A percentile compares a stretch with the other conserved stretches of the same genome.
These are phyloP conservation scores for Echinosophora koreensis DNA, from an alignment of 306 rosid genomes.

Conservation along the genomic window DNA sequence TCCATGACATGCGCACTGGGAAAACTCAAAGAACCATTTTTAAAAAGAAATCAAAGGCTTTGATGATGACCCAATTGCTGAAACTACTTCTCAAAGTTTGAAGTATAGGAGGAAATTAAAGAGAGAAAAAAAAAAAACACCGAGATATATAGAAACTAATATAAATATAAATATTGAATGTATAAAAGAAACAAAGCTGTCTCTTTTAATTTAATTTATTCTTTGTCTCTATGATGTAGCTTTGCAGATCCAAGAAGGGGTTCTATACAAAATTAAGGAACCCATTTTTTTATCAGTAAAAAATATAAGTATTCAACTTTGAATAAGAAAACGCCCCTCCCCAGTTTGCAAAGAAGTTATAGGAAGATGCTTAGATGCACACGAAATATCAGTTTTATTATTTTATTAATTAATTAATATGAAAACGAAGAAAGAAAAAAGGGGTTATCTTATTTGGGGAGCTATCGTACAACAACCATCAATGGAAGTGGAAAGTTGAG, in stretches of 20 bases:
- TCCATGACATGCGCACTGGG: slow-evolving; percentile 68
- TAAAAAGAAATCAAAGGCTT: slow-evolving; percentile 29
- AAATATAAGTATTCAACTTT: slow-evolving; percentile 45
- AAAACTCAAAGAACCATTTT: slow-evolving; percentile 56
- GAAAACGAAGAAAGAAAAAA: neutral
- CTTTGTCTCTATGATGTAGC: slow-evolving; percentile 34
- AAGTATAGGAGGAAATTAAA: neutral
- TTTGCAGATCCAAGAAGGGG: slow-evolving; percentile 53
- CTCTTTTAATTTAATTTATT: neutral
- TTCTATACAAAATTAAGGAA: slow-evolving; percentile 49
- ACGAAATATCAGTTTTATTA: slow-evolving; percentile 41
- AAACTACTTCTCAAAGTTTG: slow-evolving; percentile 33
- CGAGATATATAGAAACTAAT: slow-evolving; percentile 2
- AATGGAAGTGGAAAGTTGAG: slow-evolving; percentile 34
- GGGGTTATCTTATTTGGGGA: slow-evolving; percentile 32
- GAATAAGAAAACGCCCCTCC: slow-evolving; percentile 49
- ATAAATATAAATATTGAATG: neutral
- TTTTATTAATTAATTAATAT: slow-evolving; percentile 12
- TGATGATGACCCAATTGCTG: slow-evolving; percentile 42
- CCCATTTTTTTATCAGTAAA: slow-evolving; percentile 6
- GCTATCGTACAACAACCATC: slow-evolving; percentile 51
- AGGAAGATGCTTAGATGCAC: slow-evolving; percentile 36
- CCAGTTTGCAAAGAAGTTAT: slow-evolving; percentile 31
- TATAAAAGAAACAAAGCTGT: neutral
- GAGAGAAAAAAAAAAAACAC: neutral